Conservation (phyloP, 192 early-diverging fungal genomes). For the Coemansia sp. region DNA sequence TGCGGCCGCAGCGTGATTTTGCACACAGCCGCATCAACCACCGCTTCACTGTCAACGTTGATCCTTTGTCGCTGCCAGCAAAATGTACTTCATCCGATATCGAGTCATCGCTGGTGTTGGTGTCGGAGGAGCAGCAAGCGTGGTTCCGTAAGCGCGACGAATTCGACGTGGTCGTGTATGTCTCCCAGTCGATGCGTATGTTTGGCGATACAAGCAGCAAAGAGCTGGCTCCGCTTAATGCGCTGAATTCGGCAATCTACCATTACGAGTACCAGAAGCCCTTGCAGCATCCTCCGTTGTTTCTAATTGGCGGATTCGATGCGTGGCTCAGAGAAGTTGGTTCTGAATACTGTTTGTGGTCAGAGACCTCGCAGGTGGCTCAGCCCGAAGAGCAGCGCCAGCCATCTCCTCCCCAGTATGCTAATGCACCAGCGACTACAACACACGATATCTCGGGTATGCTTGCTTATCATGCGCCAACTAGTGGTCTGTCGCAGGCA, state of each 20-base stretch:
- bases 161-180: conserved; percentile 74
- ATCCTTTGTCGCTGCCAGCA: conserved; percentile 61
- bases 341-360: conserved; percentile 31
- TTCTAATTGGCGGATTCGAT: conserved; percentile 78
- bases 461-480: too few species aligned
- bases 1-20: conserved; percentile 69
- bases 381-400: neutral
- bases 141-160: conserved; percentile 63
- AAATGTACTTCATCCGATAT: conserved; percentile 59
- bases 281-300: conserved; percentile 58
- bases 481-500: too few species aligned
- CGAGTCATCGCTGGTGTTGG: conserved; percentile 58
- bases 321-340: conserved; percentile 65
- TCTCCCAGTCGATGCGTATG: conserved; percentile 60
- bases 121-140: conserved; percentile 57
- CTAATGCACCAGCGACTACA: neutral
- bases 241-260: conserved; percentile 62
- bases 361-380: conserved; percentile 16
- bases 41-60: conserved; percentile 66
- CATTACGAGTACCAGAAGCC: conserved; percentile 58
- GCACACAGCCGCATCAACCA: conserved; percentile 67
- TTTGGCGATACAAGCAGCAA: conserved; percentile 25
- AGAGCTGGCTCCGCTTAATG: conserved; percentile 23
- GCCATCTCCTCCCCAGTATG: neutral
- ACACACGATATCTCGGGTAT: too few species aligned